Evolutionary conservation across 768 basidiomycete species (phyloP), one percentile per base, ranked within the genome.

Genomic region (Phylloporus arenicola): DNA sequence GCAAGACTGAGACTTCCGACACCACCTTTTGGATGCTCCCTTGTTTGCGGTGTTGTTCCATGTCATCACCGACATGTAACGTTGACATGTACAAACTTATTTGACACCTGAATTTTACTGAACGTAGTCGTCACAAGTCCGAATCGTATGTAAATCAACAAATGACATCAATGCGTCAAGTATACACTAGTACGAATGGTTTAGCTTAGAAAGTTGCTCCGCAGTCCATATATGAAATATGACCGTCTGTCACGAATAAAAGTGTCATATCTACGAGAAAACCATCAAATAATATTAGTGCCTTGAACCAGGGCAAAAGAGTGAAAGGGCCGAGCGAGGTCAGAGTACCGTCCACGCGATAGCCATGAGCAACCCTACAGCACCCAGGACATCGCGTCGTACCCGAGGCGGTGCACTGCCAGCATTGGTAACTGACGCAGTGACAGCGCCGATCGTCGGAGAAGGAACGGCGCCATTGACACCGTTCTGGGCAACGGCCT

Each of bases 391-490:
- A 40, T 43, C 35, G 3, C 25, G 20, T 24, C 19, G 48, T 4
- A 31, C 20, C 10, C 31, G 37, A 6, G 48, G 44, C 16, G 29
- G 13, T 3, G 57, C 58, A 25, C 45, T 50, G 38, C 17, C 57
- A 1, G 31, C 22, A 25, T 38, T 56, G 6, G 76, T 75, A 11
- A 83, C 74, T 6, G 74, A 66, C 2, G 81, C 73, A 11, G 73
- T 65, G 12, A 68, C 74, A 0, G 75, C 67, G 2, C 81, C 84
- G 44, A 84, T 76, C 6, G 85, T 86, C 0, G 84, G 54, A 1
- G 73, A 70, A 1, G 86, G 84, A 0, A 76, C 70, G 0, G 57
- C 10, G 0, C 72, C 67, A 1, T 63, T 66, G 45, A 65, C 58
- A 2, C 66, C 66, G 14, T 68, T 68, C 50, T 51, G 20, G 13